A percentile compares a stretch with the other conserved stretches of the same genome.
phyloP scores from a whole-genome alignment of 768 basidiomycete genomes.

The Vararia minispora region DNA sequence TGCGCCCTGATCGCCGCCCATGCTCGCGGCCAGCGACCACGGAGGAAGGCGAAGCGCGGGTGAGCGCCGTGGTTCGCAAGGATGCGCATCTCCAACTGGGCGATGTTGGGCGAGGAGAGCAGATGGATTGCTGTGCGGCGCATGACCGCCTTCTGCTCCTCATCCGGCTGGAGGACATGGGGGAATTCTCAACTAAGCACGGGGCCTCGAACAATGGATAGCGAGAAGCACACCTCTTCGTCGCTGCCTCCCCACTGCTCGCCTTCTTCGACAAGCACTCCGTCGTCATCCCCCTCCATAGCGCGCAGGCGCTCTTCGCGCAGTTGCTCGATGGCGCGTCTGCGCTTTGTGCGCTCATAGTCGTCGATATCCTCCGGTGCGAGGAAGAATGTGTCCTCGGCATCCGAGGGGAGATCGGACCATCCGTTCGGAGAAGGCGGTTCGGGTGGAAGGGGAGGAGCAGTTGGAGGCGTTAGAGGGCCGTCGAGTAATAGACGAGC shows the following conservation, averaged over 20 bases:
- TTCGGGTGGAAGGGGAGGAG: slow-evolving; percentile 12
- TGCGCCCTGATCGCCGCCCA: slow-evolving; percentile 52
- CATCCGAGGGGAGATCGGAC: slow-evolving; percentile 78
- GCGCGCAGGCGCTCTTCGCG: slow-evolving; percentile 60
- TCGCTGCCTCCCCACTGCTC: slow-evolving; percentile 60
- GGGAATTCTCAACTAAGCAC: background rate
- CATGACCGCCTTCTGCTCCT: slow-evolving; percentile 55
- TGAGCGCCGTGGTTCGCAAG: slow-evolving; percentile 78
- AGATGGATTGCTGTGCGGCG: slow-evolving; percentile 62
- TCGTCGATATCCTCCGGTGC: slow-evolving; percentile 55
- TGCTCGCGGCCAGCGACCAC: slow-evolving; percentile 57
- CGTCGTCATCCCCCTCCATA: slow-evolving; percentile 26
- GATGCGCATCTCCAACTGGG: slow-evolving; percentile 81
- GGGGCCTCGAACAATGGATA: background rate
- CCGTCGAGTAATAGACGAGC: slow-evolving; percentile 62
- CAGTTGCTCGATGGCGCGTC: slow-evolving; percentile 43
- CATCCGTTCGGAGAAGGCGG: slow-evolving; percentile 51
- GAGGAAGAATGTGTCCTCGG: slow-evolving; percentile 80
- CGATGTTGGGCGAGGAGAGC: slow-evolving; percentile 59
- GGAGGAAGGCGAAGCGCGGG: slow-evolving; percentile 68
- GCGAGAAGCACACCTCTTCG: slow-evolving; percentile 42
- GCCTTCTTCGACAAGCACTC: slow-evolving; percentile 16
- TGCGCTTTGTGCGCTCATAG: slow-evolving; percentile 56
- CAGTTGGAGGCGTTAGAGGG: slow-evolving; percentile 18
- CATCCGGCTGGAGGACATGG: slow-evolving; percentile 38